Base-by-base conservation (phyloP, 441 rosid genomes). In the Adansonia gregorii region DNA sequence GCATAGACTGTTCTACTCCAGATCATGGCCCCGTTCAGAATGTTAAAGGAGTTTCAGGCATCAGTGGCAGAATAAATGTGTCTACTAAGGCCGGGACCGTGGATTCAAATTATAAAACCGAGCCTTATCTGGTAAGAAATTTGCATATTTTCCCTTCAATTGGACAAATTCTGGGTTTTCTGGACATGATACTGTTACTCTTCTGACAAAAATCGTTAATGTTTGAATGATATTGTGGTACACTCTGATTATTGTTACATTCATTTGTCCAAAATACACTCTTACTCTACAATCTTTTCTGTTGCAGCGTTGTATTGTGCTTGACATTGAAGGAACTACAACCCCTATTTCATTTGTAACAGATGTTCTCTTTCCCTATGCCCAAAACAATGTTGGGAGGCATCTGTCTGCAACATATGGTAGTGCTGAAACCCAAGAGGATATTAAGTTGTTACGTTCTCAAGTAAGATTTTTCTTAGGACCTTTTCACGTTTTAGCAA, bases 271-370 rank as follows among this genome's bases (percentile, higher is more conserved):
- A 10, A 19, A 49, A 54, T 27, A 0, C 6, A 7, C 35, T 27
- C 64, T 22, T 8, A 24, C 41, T 12, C 41, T 61, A 61, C 43
- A 27, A 9, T 4, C 5, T 4, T 12, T 1, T 3, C 66, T 6
- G 66, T 61, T 24, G 66, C 66, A 61, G 43, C 84, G 17, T n/a
- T 61, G 66, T 83, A 73, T 96, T 85, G 89, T 96, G 83, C 97
- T 96, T 20, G 98, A 94, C 86, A 94, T 94, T 43, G 99, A 94
- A 88, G 99, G 99, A 78, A 96, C 95, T 80, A 94, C 99, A 2
- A 93, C 98, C 27, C 66, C 41, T 61, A 61, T 27, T 61, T 61
- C 43, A 61, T 27, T 61, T 61, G 43, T 61, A 61, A 27, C 15
- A 12, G 41, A 61, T 61, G 66, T 61, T 61, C 96, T 92, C 74